phyloP scores from a whole-genome alignment of 2,329 filamentous ascomycete genomes.

The Diaporthe sp. region DNA sequence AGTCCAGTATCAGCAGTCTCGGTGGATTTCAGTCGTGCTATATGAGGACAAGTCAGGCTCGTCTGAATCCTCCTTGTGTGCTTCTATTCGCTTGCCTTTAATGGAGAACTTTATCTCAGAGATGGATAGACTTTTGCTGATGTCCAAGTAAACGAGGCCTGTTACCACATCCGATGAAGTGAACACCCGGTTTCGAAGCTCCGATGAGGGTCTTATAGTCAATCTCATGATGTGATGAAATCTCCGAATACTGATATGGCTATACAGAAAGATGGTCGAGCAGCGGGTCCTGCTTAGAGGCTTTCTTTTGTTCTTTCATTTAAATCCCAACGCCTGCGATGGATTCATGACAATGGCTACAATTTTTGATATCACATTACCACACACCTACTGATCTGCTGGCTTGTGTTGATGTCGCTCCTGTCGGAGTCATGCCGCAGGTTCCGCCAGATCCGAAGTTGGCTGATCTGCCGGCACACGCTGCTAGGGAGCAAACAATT shows the following conservation, averaged over 20 bases:
- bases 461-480: background rate
- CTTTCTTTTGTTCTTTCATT: background rate
- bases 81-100: background rate
- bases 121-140: background rate
- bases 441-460: background rate
- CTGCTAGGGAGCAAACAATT: background rate
- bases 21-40: background rate
- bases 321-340: background rate
- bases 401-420: no score
- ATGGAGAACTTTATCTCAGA: conserved; percentile 9
- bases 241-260: background rate
- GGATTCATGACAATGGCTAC: no score
- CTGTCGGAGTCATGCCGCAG: background rate
- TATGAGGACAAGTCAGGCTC: background rate
- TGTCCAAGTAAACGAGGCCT: conserved; percentile 6
- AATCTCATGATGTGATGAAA: background rate
- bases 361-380: background rate
- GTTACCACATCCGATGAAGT: conserved; percentile 3
- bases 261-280: background rate
- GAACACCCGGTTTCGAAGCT: background rate
- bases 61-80: background rate
- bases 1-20: background rate
- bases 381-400: background rate
- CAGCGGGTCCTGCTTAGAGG: background rate
- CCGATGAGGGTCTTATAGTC: background rate